These are phyloP conservation scores for Metschnikowia shivogae DNA, from an alignment of 805 yeast species.

Conservation along the genomic window DNA sequence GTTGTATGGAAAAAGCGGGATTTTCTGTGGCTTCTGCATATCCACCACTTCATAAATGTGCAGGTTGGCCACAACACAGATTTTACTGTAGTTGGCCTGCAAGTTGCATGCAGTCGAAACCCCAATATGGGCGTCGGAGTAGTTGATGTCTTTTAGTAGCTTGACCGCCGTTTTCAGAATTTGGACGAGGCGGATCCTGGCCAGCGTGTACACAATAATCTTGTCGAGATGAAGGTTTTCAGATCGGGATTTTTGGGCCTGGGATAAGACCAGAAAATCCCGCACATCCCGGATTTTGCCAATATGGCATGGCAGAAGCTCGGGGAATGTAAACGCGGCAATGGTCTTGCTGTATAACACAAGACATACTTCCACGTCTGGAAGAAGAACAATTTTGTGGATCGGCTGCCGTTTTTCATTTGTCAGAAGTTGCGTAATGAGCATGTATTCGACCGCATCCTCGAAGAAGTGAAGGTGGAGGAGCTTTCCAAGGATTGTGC, in stretches of 20 bases:
- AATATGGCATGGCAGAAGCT: conserved; percentile 32
- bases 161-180: conserved; percentile 24
- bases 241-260: conserved; percentile 10
- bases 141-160: conserved; percentile 32
- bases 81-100: conserved; percentile 26
- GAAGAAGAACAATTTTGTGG: conserved; percentile 24
- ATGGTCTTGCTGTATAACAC: conserved; percentile 25
- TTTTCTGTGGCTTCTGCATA: conserved; percentile 27
- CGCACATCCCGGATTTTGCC: conserved; percentile 35
- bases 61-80: conserved; percentile 31
- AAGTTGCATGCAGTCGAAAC: conserved; percentile 25
- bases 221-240: conserved; percentile 19
- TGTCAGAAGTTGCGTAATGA: conserved; percentile 23
- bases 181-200: conserved; percentile 31
- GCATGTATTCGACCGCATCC: conserved; percentile 33
- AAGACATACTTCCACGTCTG: conserved; percentile 24
- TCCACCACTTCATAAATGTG: conserved; percentile 36
- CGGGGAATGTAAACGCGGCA: conserved; percentile 32
- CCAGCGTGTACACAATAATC: conserved; percentile 28
- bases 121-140: conserved; percentile 25
- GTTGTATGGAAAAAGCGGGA: conserved; percentile 34
- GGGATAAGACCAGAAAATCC: conserved; percentile 26
- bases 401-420: conserved; percentile 14
- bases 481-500: conserved; percentile 34
- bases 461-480: conserved; percentile 38